Conservation (phyloP, 1,284 basidiomycete species). For the Tremellales sp. region DNA sequence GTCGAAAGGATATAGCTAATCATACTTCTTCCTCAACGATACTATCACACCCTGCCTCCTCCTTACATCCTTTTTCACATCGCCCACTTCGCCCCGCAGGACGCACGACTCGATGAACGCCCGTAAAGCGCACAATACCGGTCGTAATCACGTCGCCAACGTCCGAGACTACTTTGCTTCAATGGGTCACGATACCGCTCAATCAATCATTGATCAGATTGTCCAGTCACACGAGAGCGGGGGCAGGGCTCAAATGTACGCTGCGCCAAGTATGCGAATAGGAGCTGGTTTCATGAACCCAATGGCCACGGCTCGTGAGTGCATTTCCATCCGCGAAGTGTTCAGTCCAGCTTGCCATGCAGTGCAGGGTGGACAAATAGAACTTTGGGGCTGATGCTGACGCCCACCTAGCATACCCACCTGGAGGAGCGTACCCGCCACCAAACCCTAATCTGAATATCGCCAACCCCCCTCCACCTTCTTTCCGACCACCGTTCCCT, state of each 20-base stretch:
- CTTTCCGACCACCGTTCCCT: slow-evolving; percentile 43
- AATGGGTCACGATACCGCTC: slow-evolving; percentile 91
- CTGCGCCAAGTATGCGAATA: slow-evolving; percentile 63
- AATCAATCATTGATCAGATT: slow-evolving; percentile 94
- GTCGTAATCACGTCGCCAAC: slow-evolving; percentile 92
- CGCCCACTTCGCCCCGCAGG: slow-evolving; percentile 9
- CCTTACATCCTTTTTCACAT: not conserved
- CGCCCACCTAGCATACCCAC: not conserved
- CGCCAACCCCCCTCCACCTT: not conserved
- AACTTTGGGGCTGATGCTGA: not conserved
- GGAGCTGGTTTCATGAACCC: slow-evolving; percentile 43
- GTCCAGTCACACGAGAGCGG: slow-evolving; percentile 77
- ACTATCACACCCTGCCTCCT: not conserved
- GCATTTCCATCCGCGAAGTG: not conserved
- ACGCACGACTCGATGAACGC: slow-evolving; percentile 54
- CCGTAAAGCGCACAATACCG: slow-evolving; percentile 95
- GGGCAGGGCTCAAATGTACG: slow-evolving; percentile 51
- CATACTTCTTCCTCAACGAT: not conserved
- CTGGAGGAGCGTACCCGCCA: not conserved
- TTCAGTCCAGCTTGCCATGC: not conserved
- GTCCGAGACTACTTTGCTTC: slow-evolving; percentile 96
- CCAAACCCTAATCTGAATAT: slow-evolving; percentile 32
- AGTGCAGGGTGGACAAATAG: not conserved
- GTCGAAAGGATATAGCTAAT: not conserved
- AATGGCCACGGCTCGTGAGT: slow-evolving; percentile 23